Percentiles rank a stretch among this genome's conserved stretches.
phyloP scores from a whole-genome alignment of 306 rosid genomes.

The Acacia melanoxylon region DNA sequence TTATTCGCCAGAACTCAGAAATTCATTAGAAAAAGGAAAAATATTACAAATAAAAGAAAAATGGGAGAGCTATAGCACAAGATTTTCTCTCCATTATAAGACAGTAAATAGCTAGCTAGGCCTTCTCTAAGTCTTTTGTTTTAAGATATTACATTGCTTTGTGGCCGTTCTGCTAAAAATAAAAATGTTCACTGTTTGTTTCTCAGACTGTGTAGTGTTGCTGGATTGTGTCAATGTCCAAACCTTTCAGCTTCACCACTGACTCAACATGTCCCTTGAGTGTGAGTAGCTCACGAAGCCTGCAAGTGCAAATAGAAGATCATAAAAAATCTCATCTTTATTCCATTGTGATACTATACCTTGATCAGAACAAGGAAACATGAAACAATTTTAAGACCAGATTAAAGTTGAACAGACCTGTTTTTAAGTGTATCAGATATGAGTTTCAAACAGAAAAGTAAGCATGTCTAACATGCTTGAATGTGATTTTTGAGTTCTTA shows the following conservation, averaged over 20 bases:
- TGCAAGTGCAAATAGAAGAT: conserved; percentile 27
- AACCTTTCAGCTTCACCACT: conserved; percentile 93
- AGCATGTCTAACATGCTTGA: not conserved
- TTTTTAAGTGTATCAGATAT: not conserved
- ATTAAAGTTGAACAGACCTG: not conserved
- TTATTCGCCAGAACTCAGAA: conserved; percentile 39
- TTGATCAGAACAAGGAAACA: too few species aligned
- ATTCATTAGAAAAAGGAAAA: conserved; percentile 29
- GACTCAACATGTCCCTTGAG: conserved; percentile 99
- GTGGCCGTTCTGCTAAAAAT: conserved; percentile 30
- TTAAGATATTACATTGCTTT: conserved; percentile 27
- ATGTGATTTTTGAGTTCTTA: not conserved
- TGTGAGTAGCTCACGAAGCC: conserved; percentile 95
- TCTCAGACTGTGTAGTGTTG: conserved; percentile 94
- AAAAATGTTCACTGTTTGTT: not conserved
- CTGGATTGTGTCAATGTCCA: conserved; percentile 92
- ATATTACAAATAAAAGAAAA: conserved; percentile 8
- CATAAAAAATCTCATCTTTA: not conserved
- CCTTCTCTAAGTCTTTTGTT: conserved; percentile 32
- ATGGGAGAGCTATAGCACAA: conserved; percentile 39
- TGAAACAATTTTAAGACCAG: not conserved
- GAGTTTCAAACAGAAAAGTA: not conserved
- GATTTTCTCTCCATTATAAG: conserved; percentile 34
- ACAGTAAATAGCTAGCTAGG: conserved; percentile 29
- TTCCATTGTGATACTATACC: not conserved